phyloP scores from a whole-genome alignment of 768 basidiomycete species.

The Tricholoma bakamatsutake region DNA sequence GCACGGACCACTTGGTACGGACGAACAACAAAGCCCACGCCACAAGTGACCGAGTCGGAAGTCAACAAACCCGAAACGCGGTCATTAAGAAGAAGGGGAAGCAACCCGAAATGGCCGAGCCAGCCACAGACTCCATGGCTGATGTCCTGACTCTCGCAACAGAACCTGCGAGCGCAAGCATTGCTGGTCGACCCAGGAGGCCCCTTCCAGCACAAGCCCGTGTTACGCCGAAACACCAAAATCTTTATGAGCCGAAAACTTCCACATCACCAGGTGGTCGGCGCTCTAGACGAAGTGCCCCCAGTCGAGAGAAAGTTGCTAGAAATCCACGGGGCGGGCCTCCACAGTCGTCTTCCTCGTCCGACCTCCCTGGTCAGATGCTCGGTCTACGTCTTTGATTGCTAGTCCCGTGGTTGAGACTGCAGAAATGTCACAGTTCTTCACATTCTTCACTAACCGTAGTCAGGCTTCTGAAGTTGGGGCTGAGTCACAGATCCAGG shows the following conservation, averaged over 20 bases:
- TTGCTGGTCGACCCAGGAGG: not conserved
- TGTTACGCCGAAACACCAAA: not conserved
- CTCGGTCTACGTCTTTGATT: no score
- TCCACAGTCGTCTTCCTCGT: not conserved
- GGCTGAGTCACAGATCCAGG: not conserved
- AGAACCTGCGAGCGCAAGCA: not conserved
- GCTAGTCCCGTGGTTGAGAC: not conserved
- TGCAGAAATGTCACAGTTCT: not conserved
- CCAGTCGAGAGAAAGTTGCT: not conserved
- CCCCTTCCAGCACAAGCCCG: not conserved
- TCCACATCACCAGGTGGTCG: not conserved
- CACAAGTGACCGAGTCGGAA: not conserved
- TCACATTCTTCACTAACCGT: not conserved
- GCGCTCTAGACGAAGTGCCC: not conserved
- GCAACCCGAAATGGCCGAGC: not conserved
- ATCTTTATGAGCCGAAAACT: not conserved
- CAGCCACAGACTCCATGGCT: not conserved
- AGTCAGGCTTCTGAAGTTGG: not conserved
- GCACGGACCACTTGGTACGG: not conserved
- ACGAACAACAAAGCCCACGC: not conserved
- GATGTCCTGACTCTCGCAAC: not conserved
- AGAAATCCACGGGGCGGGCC: no score
- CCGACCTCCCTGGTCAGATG: no score
- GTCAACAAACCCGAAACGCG: not conserved
- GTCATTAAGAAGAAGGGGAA: not conserved